A percentile compares a stretch with the other conserved stretches of the same genome.
Conservation (phyloP, 2,329 filamentous ascomycete genomes). For the Colletotrichum agaves region DNA sequence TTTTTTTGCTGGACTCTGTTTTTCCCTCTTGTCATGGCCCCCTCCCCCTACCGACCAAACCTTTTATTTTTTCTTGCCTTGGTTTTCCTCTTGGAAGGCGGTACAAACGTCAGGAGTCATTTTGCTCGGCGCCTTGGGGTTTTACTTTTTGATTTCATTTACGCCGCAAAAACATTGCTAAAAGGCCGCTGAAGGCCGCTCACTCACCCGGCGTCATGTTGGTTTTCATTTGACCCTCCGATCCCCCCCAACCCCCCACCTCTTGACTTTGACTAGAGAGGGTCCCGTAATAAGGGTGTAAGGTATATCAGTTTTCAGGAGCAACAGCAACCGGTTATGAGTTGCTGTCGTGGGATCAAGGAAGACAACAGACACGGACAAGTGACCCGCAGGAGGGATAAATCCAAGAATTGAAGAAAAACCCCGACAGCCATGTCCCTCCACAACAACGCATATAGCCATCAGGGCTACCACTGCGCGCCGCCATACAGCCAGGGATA, state of each 20-base stretch:
- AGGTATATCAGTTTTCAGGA: neutral
- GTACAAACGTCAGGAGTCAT: conserved; percentile 11
- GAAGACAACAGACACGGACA: neutral
- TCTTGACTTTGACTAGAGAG: neutral
- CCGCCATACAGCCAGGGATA: conserved; percentile 35
- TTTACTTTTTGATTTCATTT: neutral
- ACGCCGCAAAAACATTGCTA: neutral
- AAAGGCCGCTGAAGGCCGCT: conserved; percentile 4
- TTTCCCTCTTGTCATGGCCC: neutral
- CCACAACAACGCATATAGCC: conserved; percentile 31
- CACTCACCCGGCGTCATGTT: conserved; percentile 9
- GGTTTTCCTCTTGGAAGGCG: conserved; percentile 26
- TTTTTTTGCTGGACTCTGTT: neutral
- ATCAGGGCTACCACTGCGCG: conserved; percentile 24
- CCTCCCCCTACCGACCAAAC: neutral
- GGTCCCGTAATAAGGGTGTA: neutral
- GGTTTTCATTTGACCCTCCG: conserved; percentile 1
- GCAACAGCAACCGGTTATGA: neutral
- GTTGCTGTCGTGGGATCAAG: neutral
- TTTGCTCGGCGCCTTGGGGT: conserved; percentile 31
- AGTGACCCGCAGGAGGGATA: neutral
- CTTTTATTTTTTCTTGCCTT: neutral
- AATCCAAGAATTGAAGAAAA: neutral
- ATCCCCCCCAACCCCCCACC: neutral
- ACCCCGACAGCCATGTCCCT: conserved; percentile 18